Percentiles rank a stretch among this genome's conserved stretches.
These are phyloP conservation scores for Penicillium sclerotiorum DNA, from an alignment of 2,329 filamentous ascomycete species.

Conservation along the genomic window DNA sequence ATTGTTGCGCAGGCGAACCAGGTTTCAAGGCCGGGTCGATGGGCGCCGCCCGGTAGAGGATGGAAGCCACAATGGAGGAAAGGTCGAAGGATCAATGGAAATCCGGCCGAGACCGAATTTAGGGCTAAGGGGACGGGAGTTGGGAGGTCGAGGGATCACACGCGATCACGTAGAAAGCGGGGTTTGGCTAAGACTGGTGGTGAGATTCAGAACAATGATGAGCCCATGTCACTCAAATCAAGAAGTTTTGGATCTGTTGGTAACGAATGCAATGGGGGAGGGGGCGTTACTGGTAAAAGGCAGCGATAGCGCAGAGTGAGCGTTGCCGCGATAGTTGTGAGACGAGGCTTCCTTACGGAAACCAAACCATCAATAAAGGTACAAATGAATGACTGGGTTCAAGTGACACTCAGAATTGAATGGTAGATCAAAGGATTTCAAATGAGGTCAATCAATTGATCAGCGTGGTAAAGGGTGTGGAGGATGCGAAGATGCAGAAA, in stretches of 20 bases:
- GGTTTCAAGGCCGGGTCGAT: slow-evolving; percentile 53
- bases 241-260: background rate
- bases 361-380: slow-evolving; percentile 3
- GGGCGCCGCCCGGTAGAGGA: slow-evolving; percentile 62
- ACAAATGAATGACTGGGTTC: slow-evolving; percentile 8
- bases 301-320: background rate
- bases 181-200: too few species aligned
- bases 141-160: background rate
- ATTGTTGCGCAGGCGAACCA: slow-evolving; percentile 46
- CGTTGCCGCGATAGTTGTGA: background rate
- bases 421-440: background rate
- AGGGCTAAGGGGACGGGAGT: slow-evolving; percentile 7
- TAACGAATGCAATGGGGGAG: background rate
- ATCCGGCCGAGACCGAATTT: slow-evolving; percentile 39
- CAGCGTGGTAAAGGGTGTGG: background rate
- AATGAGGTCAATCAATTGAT: background rate
- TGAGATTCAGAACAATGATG: too few species aligned
- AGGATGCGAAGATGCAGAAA: slow-evolving; percentile 18
- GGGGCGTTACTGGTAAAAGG: too few species aligned
- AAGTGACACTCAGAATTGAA: slow-evolving; percentile 1
- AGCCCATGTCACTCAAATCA: background rate
- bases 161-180: background rate
- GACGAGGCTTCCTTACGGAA: slow-evolving; percentile 3
- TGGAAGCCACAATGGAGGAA: slow-evolving; percentile 63
- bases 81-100: slow-evolving; percentile 44